Conservation (phyloP, 495 filamentous ascomycete genomes). For the Acidiella bohemica region DNA sequence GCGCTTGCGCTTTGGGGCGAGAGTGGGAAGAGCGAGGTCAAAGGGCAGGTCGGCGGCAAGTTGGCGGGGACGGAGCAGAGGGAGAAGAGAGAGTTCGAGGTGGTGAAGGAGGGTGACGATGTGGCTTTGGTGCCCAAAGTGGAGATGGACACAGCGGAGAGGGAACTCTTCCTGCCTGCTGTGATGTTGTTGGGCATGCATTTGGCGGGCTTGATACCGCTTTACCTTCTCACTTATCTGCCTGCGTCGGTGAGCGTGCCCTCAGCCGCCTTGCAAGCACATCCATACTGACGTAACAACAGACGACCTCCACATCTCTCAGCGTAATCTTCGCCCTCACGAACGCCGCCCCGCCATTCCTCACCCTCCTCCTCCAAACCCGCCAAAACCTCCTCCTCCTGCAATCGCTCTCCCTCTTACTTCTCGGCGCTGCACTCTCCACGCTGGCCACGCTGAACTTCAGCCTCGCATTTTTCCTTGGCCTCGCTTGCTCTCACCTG, state of each 20-base stretch:
- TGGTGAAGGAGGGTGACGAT: constrained; percentile 23
- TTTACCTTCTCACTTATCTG: constrained; percentile 75
- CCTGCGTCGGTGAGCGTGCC: constrained; percentile 45
- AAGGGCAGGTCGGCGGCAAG: too few relatives aligned
- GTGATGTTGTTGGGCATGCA: constrained; percentile 58
- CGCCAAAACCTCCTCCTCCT: constrained; percentile 61
- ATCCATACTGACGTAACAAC: neutral
- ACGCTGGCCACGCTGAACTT: constrained; percentile 95
- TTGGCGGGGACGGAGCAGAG: constrained; percentile 11
- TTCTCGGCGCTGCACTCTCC: constrained; percentile 81
- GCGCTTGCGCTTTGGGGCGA: constrained; percentile 85
- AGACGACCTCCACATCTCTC: constrained; percentile 48
- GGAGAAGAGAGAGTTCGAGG: constrained; percentile 22
- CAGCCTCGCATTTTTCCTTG: constrained; percentile 74
- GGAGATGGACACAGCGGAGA: constrained; percentile 36
- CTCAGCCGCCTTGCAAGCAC: neutral
- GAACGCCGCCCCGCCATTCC: constrained; percentile 41
- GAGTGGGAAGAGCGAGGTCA: constrained; percentile 49
- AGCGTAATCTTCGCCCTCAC: constrained; percentile 44
- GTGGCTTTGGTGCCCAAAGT: constrained; percentile 27
- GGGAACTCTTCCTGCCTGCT: constrained; percentile 66
- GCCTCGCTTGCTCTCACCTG: constrained; percentile 61
- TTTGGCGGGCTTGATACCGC: constrained; percentile 65
- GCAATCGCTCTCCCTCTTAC: constrained; percentile 80
- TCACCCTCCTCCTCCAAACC: constrained; percentile 45